Base-by-base conservation (phyloP, 306 rosid genomes). In the Vigna unguiculata region DNA sequence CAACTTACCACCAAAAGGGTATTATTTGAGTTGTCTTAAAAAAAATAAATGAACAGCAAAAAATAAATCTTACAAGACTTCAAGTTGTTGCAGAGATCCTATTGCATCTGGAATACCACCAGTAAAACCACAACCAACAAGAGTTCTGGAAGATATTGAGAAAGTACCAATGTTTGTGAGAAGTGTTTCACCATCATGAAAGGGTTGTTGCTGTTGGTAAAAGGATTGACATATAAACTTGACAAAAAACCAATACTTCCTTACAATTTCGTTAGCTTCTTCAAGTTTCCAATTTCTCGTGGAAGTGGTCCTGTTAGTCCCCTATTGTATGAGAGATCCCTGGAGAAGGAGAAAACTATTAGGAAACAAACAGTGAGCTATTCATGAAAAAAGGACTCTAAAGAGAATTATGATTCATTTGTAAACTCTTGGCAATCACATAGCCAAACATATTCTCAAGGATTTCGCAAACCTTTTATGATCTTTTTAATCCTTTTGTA, bases 61-160 rank as follows among this genome's bases (percentile, higher is more conserved):
- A 19, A 46, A 28, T 17, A 13, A 10, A 40, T 6, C 91, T 76
- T 83, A 90, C 96, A 90, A 45, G 66, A 51, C 81, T 12, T n/a
- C 20, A 6, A 90, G 89, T 74, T 80, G 58, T 11, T 49, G 11
- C 41, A 90, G 83, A 28, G 60, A 76, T 77, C 96, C 96, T 60
- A 90, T 61, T 58, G 66, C 55, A 61, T 80, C 87, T 2, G 91
- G 96, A 81, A 90, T 86, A 40, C 14, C 38, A 24, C 88, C 91
- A 49, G 36, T 72, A 82, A 90, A 90, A 46, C 89, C 81, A 77
- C 96, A 90, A 52, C 81, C 85, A 67, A 85, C 88, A 70, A 90
- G 83, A 69, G 41, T 47, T 80, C 92, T 90, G 80, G 62, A 25
- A 71, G 14, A 66, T 30, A 46, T 43, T 40, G 57, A 81, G 20